Evolutionary conservation across 257 asterid species (phyloP), one percentile per base, ranked within the genome.

Genomic region (Paraleonurus japonicus): DNA sequence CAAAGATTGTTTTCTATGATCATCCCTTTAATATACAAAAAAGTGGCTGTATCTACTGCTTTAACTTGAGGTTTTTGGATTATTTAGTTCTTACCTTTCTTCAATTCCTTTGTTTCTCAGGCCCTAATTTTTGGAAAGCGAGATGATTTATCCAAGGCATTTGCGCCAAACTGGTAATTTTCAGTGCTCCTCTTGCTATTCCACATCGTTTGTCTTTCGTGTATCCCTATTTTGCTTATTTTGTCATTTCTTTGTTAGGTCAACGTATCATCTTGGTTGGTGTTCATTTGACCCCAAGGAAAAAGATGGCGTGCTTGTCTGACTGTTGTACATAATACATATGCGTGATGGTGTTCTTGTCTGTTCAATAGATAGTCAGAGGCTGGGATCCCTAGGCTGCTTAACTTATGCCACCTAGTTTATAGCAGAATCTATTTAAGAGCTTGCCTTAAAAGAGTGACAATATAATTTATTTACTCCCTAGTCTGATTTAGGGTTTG

Each of bases 51-150:
- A 26, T 20, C 59, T 17, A 8, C 20, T 51, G 28, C 58, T 17
- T 51, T 51, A 45, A n/a, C 16, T 45, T 45, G 9, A n/a, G 48
- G n/a, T 28, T 7, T 20, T 48, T 45, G 30, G 12, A 47, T 45
- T 39, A 43, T 27, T 60, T 65, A 15, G 30, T 70, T 30, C 22
- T 62, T 61, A 19, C 65, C 5, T 17, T 61, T 51, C 39, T 28
- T 54, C 20, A 43, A 32, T 60, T 7, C 13, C 20, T 22, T 12
- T 65, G 30, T 45, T 23, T 80, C 70, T 69, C 92, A 86, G 97
- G 92, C 67, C 85, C 89, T 37, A 86, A 80, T 74, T 85, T 58
- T 39, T 90, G 96, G 94, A 82, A 86, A 71, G 87, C 89, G 33
- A 76, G 88, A 81, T 90, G 80, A 78, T 35, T n/a, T 13, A 7